These are phyloP conservation scores for Exserohilum rostratum DNA, from an alignment of 2,329 filamentous ascomycete species.

Conservation along the genomic window DNA sequence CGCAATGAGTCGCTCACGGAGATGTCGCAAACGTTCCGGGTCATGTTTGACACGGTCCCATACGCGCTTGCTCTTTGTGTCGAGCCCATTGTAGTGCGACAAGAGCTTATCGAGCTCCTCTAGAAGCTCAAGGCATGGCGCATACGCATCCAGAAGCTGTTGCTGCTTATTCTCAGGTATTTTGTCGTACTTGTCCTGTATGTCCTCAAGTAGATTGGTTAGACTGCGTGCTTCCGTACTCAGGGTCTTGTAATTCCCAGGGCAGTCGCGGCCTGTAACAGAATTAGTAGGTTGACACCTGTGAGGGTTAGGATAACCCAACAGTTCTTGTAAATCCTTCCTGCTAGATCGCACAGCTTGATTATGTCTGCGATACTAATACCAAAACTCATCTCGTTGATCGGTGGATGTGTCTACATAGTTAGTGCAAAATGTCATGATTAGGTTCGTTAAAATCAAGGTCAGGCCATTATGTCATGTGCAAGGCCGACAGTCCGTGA, in stretches of 20 bases:
- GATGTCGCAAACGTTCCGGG: conserved; percentile 23
- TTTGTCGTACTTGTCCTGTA: conserved; percentile 36
- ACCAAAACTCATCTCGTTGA: conserved; percentile 32
- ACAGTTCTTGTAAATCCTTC: conserved; percentile 36
- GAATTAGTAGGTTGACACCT: background rate
- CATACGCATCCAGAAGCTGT: conserved; percentile 30
- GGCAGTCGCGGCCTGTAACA: conserved; percentile 34
- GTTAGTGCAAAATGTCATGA: background rate
- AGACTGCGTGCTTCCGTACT: conserved; percentile 34
- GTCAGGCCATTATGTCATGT: background rate
- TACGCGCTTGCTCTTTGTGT: conserved; percentile 36
- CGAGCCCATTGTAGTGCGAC: conserved; percentile 36
- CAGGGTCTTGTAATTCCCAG: conserved; percentile 38
- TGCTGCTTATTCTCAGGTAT: conserved; percentile 27
- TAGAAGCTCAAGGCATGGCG: conserved; percentile 34
- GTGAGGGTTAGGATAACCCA: background rate
- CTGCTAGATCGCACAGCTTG: conserved; percentile 33
- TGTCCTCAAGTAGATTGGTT: conserved; percentile 35
- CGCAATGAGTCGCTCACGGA: conserved; percentile 33
- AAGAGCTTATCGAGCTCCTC: conserved; percentile 35
- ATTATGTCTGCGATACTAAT: conserved; percentile 35
- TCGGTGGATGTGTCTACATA: background rate
- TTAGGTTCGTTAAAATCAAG: background rate
- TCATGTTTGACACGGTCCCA: conserved; percentile 43
- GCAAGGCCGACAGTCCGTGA: background rate